phyloP scores from a whole-genome alignment of 2,329 filamentous ascomycete species.

The Colletotrichum lindemuthianum region DNA sequence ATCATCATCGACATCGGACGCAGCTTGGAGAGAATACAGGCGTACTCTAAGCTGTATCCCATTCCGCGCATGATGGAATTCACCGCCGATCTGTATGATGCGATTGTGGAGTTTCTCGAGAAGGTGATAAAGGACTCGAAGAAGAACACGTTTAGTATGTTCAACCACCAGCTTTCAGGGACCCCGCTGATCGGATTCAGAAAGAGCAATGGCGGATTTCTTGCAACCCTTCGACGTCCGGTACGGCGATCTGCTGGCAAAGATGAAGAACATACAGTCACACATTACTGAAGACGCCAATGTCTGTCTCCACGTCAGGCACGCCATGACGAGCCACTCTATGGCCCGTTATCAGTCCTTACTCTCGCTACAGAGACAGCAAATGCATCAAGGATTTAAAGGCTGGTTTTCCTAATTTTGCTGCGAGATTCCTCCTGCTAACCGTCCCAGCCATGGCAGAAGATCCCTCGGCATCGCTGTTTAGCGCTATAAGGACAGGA shows the following conservation, averaged over 20 bases:
- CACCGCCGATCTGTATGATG: conserved; percentile 40
- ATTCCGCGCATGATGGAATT: conserved; percentile 42
- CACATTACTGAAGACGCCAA: conserved; percentile 37
- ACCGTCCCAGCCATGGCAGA: conserved; percentile 23
- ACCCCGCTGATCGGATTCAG: neutral
- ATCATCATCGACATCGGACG: conserved; percentile 41
- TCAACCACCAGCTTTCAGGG: accelerated
- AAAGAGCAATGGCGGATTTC: conserved; percentile 19
- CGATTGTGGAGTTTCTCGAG: conserved; percentile 40
- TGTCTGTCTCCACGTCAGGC: conserved; percentile 34
- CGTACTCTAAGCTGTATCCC: conserved; percentile 38
- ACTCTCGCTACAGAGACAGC: conserved; percentile 31
- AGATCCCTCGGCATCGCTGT: conserved; percentile 24
- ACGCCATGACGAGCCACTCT: conserved; percentile 33
- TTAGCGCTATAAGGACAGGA: conserved; percentile 38
- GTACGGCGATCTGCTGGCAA: conserved; percentile 36
- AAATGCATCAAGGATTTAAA: conserved; percentile 25
- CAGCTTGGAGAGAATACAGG: conserved; percentile 39
- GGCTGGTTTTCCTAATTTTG: neutral
- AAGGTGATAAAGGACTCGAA: conserved; percentile 38
- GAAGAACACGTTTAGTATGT: conserved; percentile 25
- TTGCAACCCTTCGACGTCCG: conserved; percentile 35
- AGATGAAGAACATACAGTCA: conserved; percentile 33
- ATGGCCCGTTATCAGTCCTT: conserved; percentile 33
- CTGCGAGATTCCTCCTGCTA: neutral